Percentiles rank a stretch among this genome's conserved stretches.
Conservation (phyloP, 176 grass and related monocot genomes). For the Calamus simplicifolius region DNA sequence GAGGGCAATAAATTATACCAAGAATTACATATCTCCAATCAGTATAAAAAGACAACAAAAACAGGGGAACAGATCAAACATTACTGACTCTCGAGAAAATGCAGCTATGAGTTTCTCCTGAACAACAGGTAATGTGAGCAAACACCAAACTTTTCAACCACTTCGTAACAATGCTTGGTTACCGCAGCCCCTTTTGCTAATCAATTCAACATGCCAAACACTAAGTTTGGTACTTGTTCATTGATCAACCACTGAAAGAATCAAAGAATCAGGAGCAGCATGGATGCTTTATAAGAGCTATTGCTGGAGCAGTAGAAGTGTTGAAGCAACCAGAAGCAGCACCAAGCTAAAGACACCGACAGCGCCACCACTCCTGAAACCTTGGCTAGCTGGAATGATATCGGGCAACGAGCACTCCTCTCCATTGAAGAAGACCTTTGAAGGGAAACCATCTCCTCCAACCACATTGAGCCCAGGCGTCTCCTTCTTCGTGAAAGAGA, state of each 20-base stretch:
- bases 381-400: no score
- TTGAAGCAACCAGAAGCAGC: no score
- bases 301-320: no score
- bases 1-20: not conserved
- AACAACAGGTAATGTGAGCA: not conserved
- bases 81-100: not conserved
- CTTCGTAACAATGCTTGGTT: not conserved
- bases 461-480: not conserved
- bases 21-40: not conserved
- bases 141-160: not conserved
- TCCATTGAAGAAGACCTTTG: not conserved
- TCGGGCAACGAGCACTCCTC: not conserved
- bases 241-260: not conserved
- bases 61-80: slow-evolving; percentile 1
- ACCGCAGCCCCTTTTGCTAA: no score
- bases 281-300: no score
- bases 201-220: slow-evolving; percentile 10
- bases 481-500: not conserved
- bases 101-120: not conserved
- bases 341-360: no score
- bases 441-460: no score
- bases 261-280: no score
- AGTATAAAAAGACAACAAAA: slow-evolving; percentile 3
- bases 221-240: slow-evolving; percentile 22
- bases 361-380: no score